Conservation (phyloP, 108 stramenopile species). For the Cyclostephanos tholiformis region DNA sequence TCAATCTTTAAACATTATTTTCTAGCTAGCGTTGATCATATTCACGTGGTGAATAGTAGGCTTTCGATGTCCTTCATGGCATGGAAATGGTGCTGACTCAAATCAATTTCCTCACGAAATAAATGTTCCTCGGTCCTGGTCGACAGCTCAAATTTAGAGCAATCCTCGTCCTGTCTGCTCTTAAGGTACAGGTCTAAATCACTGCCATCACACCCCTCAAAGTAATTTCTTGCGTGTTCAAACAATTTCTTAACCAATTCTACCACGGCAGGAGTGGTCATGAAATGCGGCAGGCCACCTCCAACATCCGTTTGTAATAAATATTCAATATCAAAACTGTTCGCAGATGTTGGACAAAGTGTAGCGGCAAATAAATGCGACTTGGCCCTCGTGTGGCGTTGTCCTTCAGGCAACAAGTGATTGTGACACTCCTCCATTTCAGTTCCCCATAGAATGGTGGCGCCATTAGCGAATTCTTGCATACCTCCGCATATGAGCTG, state of each 20-base stretch:
- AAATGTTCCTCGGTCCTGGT: neutral
- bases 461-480: constrained; percentile 49
- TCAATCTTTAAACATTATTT: no score
- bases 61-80: constrained; percentile 17
- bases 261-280: constrained; percentile 46
- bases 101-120: neutral
- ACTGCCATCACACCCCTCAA: constrained; percentile 42
- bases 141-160: constrained; percentile 3
- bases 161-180: constrained; percentile 14
- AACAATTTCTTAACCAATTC: constrained; percentile 52
- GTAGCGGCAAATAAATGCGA: constrained; percentile 53
- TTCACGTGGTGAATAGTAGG: constrained; percentile 19
- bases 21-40: neutral
- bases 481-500: constrained; percentile 48
- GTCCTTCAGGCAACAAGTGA: constrained; percentile 42
- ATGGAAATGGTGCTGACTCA: constrained; percentile 6
- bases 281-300: constrained; percentile 45
- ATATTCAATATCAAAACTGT: constrained; percentile 53
- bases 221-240: constrained; percentile 43
- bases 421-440: constrained; percentile 58
- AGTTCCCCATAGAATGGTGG: constrained; percentile 51
- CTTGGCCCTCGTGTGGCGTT: constrained; percentile 46
- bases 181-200: constrained; percentile 32
- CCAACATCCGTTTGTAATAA: constrained; percentile 51
- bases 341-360: constrained; percentile 34